A percentile compares a stretch with the other conserved stretches of the same genome.
Conservation (phyloP, 2,329 filamentous ascomycete genomes). For the Westerdykella aurantiaca region DNA sequence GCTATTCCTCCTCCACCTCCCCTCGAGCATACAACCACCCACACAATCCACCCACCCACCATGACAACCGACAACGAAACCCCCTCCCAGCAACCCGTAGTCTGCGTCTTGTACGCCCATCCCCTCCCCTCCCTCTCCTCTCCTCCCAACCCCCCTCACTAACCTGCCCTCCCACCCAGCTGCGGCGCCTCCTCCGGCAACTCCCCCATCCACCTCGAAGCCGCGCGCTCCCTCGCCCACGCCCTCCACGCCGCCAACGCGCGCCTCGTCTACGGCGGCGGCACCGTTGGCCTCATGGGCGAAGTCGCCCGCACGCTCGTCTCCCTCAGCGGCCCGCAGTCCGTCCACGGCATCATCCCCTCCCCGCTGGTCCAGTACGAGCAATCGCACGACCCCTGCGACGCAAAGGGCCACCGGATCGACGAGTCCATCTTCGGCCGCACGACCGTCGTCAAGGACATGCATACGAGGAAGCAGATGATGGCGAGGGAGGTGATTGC, state of each 20-base stretch:
- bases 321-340: conserved; percentile 67
- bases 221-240: conserved; percentile 68
- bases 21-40: background rate
- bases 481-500: conserved; percentile 86
- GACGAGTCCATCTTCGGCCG: conserved; percentile 65
- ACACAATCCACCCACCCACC: conserved; percentile 3
- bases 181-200: conserved; percentile 76
- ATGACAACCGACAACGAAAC: conserved; percentile 18
- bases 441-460: conserved; percentile 86
- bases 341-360: conserved; percentile 93
- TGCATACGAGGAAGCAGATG: conserved; percentile 91
- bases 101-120: conserved; percentile 73
- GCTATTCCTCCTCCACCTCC: background rate
- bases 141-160: conserved; percentile 1
- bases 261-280: conserved; percentile 86
- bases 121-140: background rate
- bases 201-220: conserved; percentile 67
- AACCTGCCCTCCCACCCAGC: conserved; percentile 37
- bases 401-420: conserved; percentile 43
- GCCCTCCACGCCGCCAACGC: conserved; percentile 72
- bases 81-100: conserved; percentile 51
- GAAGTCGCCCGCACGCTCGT: conserved; percentile 84
- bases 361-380: conserved; percentile 76
- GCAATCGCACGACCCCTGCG: conserved; percentile 51
- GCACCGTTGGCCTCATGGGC: conserved; percentile 93